Base-by-base conservation (phyloP, 345 rosid genomes). In the Acer yangbiense region DNA sequence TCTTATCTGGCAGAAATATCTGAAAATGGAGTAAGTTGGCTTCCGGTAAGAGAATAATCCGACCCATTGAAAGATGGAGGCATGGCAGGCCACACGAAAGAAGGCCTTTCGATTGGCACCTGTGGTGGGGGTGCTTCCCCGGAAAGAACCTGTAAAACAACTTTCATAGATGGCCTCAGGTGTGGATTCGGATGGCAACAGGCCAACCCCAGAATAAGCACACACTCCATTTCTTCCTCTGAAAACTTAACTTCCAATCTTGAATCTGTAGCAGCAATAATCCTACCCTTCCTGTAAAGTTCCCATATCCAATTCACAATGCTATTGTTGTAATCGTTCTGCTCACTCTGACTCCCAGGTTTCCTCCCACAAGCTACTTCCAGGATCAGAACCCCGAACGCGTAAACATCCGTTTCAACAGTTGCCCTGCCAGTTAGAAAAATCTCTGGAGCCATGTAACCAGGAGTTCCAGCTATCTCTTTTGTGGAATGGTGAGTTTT, bases 401-500 rank as follows among this genome's bases (percentile, higher is more conserved):
- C 87, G 41, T 91, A 94, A 9, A 91, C 85, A 29, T 94, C 96
- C 0, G 93, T 92, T 71, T 93, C 93, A 9, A 86, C 72, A 0
- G 95, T 90, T 6, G 93, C 94, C 78, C 93, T 81, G 17, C 94
- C 90, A 0, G 84, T 87, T 2, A 89, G 86, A 29, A 91, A 82
- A 66, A 83, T 84, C 83, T 94, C 98, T 0, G 98, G 98, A 35
- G 98, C 95, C 94, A 94, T 94, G 80, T 94, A 94, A 4, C 95
- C 94, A 0, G 85, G 87, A 9, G 98, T 94, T 70, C 98, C 91
- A 1, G 95, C 91, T 0, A 94, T 81, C 79, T 86, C 95, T 9
- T 82, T 87, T 0, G 97, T 93, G 1, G 93, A 86, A 79, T 93
- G 92, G 77, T 94, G 95, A 1, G 97, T 91, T 78, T 87, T 80